Base-by-base conservation (phyloP, 176 grass and related monocot species). In the Oryza meridionalis region DNA sequence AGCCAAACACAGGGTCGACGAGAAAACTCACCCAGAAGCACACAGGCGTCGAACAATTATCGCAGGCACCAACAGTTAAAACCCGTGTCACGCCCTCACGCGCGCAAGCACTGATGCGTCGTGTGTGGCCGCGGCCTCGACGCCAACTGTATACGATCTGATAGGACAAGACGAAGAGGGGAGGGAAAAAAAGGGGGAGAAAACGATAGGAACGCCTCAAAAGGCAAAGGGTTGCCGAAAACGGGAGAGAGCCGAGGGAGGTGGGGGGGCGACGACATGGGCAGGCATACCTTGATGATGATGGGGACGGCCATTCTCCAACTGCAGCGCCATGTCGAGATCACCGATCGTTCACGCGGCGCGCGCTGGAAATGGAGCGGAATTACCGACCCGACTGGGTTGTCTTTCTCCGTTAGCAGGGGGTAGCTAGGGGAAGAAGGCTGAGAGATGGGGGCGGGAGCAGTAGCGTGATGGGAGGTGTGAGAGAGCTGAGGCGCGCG, bases 251-350 rank as follows among this genome's bases (percentile, higher is more conserved):
- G 9, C 3, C 13, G 0, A 6, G 38, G n/a, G 27, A 35, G 2
- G 33, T 3, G 6, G 1, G 9, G 22, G 65, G 35, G 0, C 5
- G 35, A 19, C 4, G 66, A 45, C 33, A 69, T 51, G 67, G 38
- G 38, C 38, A 40, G 50, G 7, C n/a, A 2, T 68, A 70, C 79
- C 80, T 42, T 73, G 80, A 22, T 75, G 51, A 55, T 82, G 82
- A 42, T 78, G 82, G 37, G 46, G 62, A 70, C 77, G 76, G 66
- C 82, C 82, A 42, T 78, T 82, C 66, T 88, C 86, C 86, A 91
- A 51, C 44, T 68, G 85, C 67, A 78, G 11, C 35, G 86, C 82
- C 90, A 88, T 88, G 77, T 73, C 70, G 24, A 73, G 72, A 17
- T 84, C 77, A 25, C 81, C 42, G 0, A 74, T 75, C 76, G 21